Evolutionary conservation across 1,284 basidiomycete species (phyloP).

Genomic region (Xanthoconium separans): DNA sequence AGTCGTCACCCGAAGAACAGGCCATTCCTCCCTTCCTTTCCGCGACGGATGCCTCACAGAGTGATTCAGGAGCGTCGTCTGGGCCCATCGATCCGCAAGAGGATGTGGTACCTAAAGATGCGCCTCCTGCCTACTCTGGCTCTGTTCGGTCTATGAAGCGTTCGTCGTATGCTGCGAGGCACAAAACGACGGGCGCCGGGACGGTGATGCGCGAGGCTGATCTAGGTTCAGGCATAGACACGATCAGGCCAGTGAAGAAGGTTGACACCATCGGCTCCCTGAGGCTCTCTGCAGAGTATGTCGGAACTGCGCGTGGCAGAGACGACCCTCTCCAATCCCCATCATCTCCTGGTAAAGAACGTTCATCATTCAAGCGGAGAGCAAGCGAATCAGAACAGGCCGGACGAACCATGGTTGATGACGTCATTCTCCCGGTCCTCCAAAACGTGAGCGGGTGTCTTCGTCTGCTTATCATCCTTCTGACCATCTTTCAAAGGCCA

Average conservation of each 20-base stretch:
- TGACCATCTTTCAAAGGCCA: constrained; percentile 50
- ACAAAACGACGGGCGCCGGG: constrained; percentile 61
- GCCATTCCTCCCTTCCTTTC: constrained; percentile 43
- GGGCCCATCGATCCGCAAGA: constrained; percentile 34
- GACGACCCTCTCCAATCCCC: constrained; percentile 46
- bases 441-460: constrained; percentile 55
- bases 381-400: constrained; percentile 62
- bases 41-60: constrained; percentile 34
- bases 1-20: constrained; percentile 40
- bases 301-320: constrained; percentile 63
- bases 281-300: constrained; percentile 77
- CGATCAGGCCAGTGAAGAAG: constrained; percentile 90
- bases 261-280: constrained; percentile 79
- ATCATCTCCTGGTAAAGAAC: constrained; percentile 43
- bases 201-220: constrained; percentile 80
- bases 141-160: constrained; percentile 56
- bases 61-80: constrained; percentile 38
- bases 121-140: constrained; percentile 62
- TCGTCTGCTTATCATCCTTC: neutral
- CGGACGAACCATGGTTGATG: constrained; percentile 72
- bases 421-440: constrained; percentile 77
- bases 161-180: constrained; percentile 73
- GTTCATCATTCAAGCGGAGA: constrained; percentile 43
- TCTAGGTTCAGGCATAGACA: constrained; percentile 81
- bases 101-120: constrained; percentile 40